Percentiles rank a stretch among this genome's conserved stretches.
These are phyloP conservation scores for Tuber borchii DNA, from an alignment of 495 filamentous ascomycete species.

Conservation along the genomic window DNA sequence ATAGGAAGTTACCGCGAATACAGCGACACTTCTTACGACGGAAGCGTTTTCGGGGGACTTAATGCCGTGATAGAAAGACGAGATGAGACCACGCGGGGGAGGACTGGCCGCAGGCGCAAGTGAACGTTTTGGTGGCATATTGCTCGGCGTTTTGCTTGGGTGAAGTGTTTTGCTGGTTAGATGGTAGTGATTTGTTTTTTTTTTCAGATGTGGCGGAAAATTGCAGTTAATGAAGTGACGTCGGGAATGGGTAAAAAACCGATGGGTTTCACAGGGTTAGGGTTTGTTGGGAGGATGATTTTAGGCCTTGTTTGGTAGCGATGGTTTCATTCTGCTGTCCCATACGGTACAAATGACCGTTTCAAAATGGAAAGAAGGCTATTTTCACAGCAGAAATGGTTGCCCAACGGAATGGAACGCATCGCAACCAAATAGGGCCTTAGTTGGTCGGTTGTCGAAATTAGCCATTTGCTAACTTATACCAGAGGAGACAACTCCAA, in stretches of 20 bases:
- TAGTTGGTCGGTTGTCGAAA: too few relatives aligned
- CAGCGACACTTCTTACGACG: constrained; percentile 62
- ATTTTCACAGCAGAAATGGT: too few relatives aligned
- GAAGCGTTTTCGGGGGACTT: constrained; percentile 67
- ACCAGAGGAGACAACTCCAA: too few relatives aligned
- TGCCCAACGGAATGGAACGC: too few relatives aligned
- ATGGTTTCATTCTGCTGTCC: too few relatives aligned
- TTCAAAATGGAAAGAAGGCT: too few relatives aligned
- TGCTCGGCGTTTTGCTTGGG: background rate
- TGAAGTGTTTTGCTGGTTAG: constrained; percentile 12
- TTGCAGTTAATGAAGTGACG: constrained; percentile 3
- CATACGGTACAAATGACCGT: too few relatives aligned
- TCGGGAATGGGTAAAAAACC: background rate
- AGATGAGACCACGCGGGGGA: constrained; percentile 49
- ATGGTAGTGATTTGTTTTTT: constrained; percentile 8
- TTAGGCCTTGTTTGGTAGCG: too few relatives aligned
- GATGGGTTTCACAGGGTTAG: background rate
- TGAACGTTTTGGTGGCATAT: constrained; percentile 24
- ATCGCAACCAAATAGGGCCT: too few relatives aligned
- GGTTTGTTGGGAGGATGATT: background rate
- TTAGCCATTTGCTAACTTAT: too few relatives aligned
- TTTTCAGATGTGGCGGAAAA: background rate
- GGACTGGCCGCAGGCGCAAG: constrained; percentile 32
- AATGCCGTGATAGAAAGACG: constrained; percentile 55
- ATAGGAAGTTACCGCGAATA: constrained; percentile 61